Conservation (phyloP, 352 stramenopile genomes). For the Pythium utonaiense region DNA sequence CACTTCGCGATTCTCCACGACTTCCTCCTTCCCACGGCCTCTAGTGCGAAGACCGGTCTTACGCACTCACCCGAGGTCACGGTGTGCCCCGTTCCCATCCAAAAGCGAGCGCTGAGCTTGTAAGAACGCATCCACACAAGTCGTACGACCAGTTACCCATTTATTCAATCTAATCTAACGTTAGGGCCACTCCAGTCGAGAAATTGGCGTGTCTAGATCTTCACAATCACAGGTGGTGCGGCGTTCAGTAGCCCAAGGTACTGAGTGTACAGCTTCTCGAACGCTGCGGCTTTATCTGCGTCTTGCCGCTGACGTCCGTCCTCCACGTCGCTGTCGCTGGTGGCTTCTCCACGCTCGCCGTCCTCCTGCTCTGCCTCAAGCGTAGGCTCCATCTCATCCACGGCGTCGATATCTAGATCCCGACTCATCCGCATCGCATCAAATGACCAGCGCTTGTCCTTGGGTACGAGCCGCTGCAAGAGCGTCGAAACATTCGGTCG, state of each 20-base stretch:
- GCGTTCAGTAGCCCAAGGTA: slow-evolving; percentile 43
- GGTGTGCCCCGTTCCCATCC: slow-evolving; percentile 7
- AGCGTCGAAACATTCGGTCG: slow-evolving; percentile 7
- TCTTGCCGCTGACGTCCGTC: neutral
- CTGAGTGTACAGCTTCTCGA: slow-evolving; percentile 36
- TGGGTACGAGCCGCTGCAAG: slow-evolving; percentile 11
- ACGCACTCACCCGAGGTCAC: slow-evolving; percentile 15
- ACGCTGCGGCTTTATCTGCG: slow-evolving; percentile 22
- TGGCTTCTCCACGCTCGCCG: neutral
- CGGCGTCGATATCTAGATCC: neutral
- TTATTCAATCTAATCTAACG: no score
- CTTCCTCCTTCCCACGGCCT: neutral
- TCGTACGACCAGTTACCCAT: no score
- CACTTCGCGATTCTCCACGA: slow-evolving; percentile 20
- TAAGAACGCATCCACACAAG: neutral
- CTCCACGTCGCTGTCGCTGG: neutral
- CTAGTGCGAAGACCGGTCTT: slow-evolving; percentile 7
- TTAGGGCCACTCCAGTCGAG: no score
- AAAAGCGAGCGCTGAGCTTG: neutral
- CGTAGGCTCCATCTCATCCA: neutral
- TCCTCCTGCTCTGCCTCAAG: neutral
- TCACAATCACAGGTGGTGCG: neutral
- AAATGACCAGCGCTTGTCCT: neutral
- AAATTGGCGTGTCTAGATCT: neutral
- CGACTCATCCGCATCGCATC: neutral